Base-by-base conservation (phyloP, 441 rosid genomes). In the Euphorbia corollata region DNA sequence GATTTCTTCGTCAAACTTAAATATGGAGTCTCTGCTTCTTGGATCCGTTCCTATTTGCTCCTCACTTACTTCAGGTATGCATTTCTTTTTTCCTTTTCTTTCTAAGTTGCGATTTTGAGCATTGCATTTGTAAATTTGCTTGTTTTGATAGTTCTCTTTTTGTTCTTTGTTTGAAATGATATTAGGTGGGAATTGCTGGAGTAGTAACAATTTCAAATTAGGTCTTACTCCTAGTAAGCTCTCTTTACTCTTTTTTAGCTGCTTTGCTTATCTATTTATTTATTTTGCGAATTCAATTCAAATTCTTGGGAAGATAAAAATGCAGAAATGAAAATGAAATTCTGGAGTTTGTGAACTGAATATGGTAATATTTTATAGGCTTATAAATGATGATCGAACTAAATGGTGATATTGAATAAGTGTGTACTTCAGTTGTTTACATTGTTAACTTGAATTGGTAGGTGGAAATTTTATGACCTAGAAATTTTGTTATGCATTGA, bases 1-100 rank as follows among this genome's bases (percentile, higher is more conserved):
- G 32, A 4, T 27, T 27, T 27, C 32, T 27, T 27, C 32, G 32
- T 27, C 32, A 27, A 27, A n/a, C n/a, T n/a, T n/a, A 19, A 10
- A 0, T 16, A 91, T 87, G 97, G 88, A 75, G 81, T 79, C 94
- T 75, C 67, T 82, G 61, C 78, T 83, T 76, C 75, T 59, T 61
- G 77, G 74, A 58, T 71, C 78, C 51, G 64, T 59, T 48, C 65
- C 81, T 38, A 68, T 57, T 30, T 71, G 81, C 71, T 67, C 81
- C 67, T 72, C 74, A 15, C 68, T 83, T 18, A 19, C 79, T 65
- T 69, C 79, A 51, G 91, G 95, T 89, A 74, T 54, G 13, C n/a
- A n/a, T n/a, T n/a, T n/a, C n/a, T n/a, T n/a, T 8, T 11, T 34
- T 65, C 54, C n/a, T 54, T 34, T 65, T 58, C 15, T 53, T 34